A percentile compares a stretch with the other conserved stretches of the same genome.
Evolutionary conservation across 1,284 basidiomycete species (phyloP).

Genomic region (Phylloporus sp.): DNA sequence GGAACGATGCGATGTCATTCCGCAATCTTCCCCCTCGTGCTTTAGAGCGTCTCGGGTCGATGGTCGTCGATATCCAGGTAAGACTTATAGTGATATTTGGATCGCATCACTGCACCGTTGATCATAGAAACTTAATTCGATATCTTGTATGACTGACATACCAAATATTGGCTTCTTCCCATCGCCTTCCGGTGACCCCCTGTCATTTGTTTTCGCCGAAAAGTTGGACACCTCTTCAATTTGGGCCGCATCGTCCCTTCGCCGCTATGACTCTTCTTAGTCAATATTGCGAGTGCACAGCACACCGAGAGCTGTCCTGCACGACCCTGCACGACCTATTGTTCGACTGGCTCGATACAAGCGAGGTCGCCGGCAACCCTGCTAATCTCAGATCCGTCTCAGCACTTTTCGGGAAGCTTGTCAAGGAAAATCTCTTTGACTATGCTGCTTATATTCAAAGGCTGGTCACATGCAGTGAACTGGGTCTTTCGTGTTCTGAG

Average conservation of each 20-base stretch:
- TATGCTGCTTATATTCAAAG: conserved; percentile 87
- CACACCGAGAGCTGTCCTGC: conserved; percentile 57
- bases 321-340: conserved; percentile 71
- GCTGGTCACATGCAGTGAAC: conserved; percentile 81
- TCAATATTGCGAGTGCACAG: conserved; percentile 68
- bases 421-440: conserved; percentile 77
- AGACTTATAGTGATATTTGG: conserved; percentile 11
- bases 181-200: conserved; percentile 40
- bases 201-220: conserved; percentile 54
- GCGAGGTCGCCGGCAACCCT: conserved; percentile 60
- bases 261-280: conserved; percentile 78
- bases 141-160: conserved; percentile 73
- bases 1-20: conserved; percentile 83
- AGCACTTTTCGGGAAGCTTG: conserved; percentile 79
- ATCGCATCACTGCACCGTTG: not conserved
- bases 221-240: conserved; percentile 82
- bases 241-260: conserved; percentile 85
- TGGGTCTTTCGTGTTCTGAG: conserved; percentile 57
- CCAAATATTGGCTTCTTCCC: conserved; percentile 64
- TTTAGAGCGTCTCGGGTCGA: conserved; percentile 59
- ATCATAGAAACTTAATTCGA: conserved; percentile 77
- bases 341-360: conserved; percentile 86
- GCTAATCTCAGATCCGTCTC: conserved; percentile 68
- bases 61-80: conserved; percentile 78
- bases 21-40: conserved; percentile 63